Percentiles rank a stretch among this genome's conserved stretches.
These are phyloP conservation scores for Caryopteris hybrid DNA, from an alignment of 305 asterid species.

Conservation along the genomic window DNA sequence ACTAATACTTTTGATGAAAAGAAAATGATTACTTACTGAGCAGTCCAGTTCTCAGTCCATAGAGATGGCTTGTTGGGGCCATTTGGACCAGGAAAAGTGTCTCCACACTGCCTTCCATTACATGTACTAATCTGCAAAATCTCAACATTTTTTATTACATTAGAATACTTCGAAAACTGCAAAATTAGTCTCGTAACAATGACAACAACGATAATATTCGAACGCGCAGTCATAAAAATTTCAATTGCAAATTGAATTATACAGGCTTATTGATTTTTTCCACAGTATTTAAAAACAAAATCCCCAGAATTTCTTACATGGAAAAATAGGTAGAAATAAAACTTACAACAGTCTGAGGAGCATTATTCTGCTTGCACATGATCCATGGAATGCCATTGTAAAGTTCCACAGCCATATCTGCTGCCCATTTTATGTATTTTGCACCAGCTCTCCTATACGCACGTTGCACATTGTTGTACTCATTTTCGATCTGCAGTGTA, in stretches of 20 bases:
- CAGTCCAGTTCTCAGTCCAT: conserved; percentile 87
- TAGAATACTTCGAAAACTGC: too few species aligned
- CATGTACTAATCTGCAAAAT: conserved; percentile 54
- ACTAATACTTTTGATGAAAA: neutral
- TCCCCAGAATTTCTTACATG: too few species aligned
- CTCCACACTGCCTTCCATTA: conserved; percentile 72
- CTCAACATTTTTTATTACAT: too few species aligned
- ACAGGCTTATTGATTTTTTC: too few species aligned
- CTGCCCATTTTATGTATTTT: conserved; percentile 74
- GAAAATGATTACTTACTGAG: conserved; percentile 37
- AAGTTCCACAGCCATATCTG: conserved; percentile 53
- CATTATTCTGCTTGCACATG: conserved; percentile 87
- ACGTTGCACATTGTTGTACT: conserved; percentile 62
- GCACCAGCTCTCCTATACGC: conserved; percentile 54
- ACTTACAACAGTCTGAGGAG: conserved; percentile 56
- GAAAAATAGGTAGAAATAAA: neutral
- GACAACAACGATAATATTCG: too few species aligned
- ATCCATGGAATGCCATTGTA: conserved; percentile 68
- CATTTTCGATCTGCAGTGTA: conserved; percentile 61
- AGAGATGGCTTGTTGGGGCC: conserved; percentile 63
- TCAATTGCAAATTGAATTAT: too few species aligned
- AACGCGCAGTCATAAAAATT: too few species aligned
- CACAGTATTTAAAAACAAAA: too few species aligned
- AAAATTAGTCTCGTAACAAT: too few species aligned
- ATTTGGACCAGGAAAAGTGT: conserved; percentile 60